These are phyloP conservation scores for Cyathus striatus DNA, from an alignment of 768 basidiomycete species.

Conservation along the genomic window DNA sequence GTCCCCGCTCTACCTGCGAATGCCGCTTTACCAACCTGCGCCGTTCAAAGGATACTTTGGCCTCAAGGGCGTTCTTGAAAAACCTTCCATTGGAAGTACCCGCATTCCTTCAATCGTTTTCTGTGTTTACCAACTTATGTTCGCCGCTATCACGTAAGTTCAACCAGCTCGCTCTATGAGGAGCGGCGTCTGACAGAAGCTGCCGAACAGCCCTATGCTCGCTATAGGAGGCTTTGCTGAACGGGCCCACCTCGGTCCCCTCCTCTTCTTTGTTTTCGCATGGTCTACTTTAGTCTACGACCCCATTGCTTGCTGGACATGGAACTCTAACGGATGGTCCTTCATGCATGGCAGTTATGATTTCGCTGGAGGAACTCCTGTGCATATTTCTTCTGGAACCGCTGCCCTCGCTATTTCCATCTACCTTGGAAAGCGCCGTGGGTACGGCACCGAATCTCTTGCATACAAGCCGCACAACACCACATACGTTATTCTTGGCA, in stretches of 20 bases:
- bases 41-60: conserved; percentile 65
- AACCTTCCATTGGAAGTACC: conserved; percentile 68
- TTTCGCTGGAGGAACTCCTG: conserved; percentile 94
- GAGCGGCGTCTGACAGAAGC: conserved; percentile 23
- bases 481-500: conserved; percentile 92
- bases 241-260: conserved; percentile 78
- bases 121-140: conserved; percentile 87
- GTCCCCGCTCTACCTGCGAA: conserved; percentile 1
- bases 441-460: conserved; percentile 86
- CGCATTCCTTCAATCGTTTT: conserved; percentile 74
- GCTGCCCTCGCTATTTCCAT: conserved; percentile 89
- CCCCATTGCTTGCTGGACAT: conserved; percentile 95
- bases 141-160: conserved; percentile 79
- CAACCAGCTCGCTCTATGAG: conserved; percentile 17
- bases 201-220: conserved; percentile 41
- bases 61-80: conserved; percentile 69
- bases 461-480: conserved; percentile 95
- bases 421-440: conserved; percentile 86
- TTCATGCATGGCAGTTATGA: conserved; percentile 78
- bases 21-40: conserved; percentile 12
- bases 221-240: conserved; percentile 94
- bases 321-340: conserved; percentile 81
- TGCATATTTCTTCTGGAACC: conserved; percentile 92
- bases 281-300: conserved; percentile 92
- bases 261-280: conserved; percentile 83